phyloP scores from a whole-genome alignment of 192 early-diverging fungal genomes.

The Rhizoclosmatium globosum region DNA sequence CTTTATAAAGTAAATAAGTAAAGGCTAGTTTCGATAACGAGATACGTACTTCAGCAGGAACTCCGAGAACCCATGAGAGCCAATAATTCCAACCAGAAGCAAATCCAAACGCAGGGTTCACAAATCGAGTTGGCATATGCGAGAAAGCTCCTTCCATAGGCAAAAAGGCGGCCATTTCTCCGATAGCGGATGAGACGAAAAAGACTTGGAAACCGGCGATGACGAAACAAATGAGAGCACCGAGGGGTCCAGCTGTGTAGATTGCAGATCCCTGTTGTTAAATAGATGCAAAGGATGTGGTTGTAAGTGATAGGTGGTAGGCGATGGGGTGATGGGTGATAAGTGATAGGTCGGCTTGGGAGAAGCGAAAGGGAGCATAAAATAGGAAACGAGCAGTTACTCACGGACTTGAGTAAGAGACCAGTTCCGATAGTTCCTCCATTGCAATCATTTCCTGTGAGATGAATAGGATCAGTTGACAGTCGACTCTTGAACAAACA shows the following conservation, averaged over 20 bases:
- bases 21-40: too few species aligned
- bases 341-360: too few species aligned
- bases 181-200: slow-evolving; percentile 69
- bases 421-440: slow-evolving; percentile 81
- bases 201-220: slow-evolving; percentile 22
- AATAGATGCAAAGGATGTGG: too few species aligned
- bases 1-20: too few species aligned
- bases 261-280: slow-evolving; percentile 56
- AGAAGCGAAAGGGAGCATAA: too few species aligned
- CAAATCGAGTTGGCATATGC: slow-evolving; percentile 74
- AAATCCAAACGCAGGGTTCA: slow-evolving; percentile 70
- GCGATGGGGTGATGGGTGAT: too few species aligned
- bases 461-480: too few species aligned
- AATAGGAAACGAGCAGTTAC: too few species aligned
- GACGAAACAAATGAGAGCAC: slow-evolving; percentile 7
- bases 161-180: slow-evolving; percentile 80
- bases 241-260: slow-evolving; percentile 61
- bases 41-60: too few species aligned
- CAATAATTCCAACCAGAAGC: slow-evolving; percentile 34
- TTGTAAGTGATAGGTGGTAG: too few species aligned
- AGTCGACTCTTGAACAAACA: too few species aligned
- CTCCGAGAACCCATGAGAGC: background rate
- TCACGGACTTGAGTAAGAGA: slow-evolving; percentile 76
- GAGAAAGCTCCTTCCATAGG: slow-evolving; percentile 82
- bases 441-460: slow-evolving; percentile 66